Base-by-base conservation (phyloP, 2,329 filamentous ascomycete genomes). In the Stachybotrys elegans region DNA sequence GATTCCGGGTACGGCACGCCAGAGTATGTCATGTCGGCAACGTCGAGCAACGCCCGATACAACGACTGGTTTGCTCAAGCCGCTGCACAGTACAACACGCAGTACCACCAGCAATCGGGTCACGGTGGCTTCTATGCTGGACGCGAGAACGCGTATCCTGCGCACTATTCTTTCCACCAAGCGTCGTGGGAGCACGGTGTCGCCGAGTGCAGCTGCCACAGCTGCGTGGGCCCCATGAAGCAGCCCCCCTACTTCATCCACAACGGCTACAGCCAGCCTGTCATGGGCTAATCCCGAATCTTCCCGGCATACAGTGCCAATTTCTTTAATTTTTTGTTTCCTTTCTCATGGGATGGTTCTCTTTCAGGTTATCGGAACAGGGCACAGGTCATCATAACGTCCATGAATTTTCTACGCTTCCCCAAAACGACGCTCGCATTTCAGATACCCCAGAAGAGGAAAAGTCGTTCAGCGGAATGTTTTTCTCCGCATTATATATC, bases 1-100 rank as follows among this genome's bases (percentile, higher is more conserved):
- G 78, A 81, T 49, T 81, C 78, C 17, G 78, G 78, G 6, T 81
- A 81, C 45, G 76, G 77, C 35, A 82, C 78, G 1, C 78, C 78
- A 5, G 78, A 81, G 52, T 78, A 80, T 49, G 64, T 69, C 40
- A 71, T 74, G 58, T 79, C 77, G 34, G 73, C 77, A 4, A 69
- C 76, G 0, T 73, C 76, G 1, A 68, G 70, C 50, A 79, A 79
- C 44, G 65, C 71, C 19, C 73, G 69, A 27, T 81, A 81, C 59
- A 73, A 76, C 21, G 78, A 81, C 35, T 81, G 75, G 75, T 79
- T 81, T 47, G 63, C 67, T 8, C 67, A 72, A 46, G 65, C 66
- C 31, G 58, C 65, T 19, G 62, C 64, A 6, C 69, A 70, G 54
- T 70, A 71, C 48, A 65, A 66, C 50, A 67, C 48, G 16, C 69